A percentile compares a stretch with the other conserved stretches of the same genome.
phyloP scores from a whole-genome alignment of 78 protist genomes.

The slime mould (Dictyostelium discoideum) region DNA sequence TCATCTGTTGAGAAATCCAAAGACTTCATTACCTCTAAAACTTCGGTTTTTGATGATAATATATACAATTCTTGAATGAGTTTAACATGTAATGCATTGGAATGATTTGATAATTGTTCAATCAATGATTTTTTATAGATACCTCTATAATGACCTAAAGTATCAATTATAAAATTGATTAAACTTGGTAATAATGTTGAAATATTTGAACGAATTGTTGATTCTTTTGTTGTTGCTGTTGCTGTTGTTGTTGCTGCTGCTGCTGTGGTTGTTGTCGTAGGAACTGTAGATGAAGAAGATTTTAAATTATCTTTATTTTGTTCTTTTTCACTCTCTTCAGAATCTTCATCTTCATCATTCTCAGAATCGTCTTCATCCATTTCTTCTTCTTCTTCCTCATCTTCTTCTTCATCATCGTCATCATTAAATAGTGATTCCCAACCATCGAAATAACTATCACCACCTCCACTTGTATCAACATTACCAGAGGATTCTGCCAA shows the following conservation, averaged over 20 bases:
- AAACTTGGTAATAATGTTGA: not conserved
- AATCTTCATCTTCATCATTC: not conserved
- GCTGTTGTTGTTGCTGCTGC: not conserved
- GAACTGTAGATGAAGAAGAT: not conserved
- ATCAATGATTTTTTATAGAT: not conserved
- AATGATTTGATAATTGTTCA: not conserved
- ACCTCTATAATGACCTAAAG: not conserved
- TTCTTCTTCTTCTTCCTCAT: not conserved
- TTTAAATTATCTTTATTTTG: not conserved
- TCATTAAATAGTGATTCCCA: constrained; percentile 47
- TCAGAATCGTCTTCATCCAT: not conserved
- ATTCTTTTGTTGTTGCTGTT: not conserved
- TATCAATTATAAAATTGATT: not conserved
- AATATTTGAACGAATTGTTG: constrained; percentile 11
- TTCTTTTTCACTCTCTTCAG: not conserved
- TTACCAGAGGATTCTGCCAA: not conserved
- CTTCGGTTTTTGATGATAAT: constrained; percentile 11
- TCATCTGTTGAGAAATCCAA: constrained; percentile 17
- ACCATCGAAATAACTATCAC: constrained; percentile 32
- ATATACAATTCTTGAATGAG: constrained; percentile 18
- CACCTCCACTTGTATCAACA: constrained; percentile 1
- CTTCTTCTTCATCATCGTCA: not conserved
- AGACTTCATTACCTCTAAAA: constrained; percentile 1
- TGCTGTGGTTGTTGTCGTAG: not conserved
- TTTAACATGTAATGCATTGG: not conserved